Base-by-base conservation (phyloP, 2,329 filamentous ascomycete genomes). In the Fusarium avenaceum region DNA sequence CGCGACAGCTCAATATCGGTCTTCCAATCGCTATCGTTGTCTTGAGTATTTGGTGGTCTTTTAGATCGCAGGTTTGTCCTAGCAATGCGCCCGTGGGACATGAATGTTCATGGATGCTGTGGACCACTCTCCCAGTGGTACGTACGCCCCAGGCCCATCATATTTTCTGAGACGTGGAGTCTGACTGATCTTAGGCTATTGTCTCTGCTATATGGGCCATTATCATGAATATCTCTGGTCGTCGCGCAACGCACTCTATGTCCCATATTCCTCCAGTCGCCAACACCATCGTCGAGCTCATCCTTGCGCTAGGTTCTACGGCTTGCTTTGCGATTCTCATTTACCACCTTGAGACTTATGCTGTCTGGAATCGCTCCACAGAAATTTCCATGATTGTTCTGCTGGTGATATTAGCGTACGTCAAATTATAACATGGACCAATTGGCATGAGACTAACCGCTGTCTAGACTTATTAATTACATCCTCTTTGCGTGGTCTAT, bases 11-110 rank as follows among this genome's bases (percentile, higher is more conserved):
- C 38, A 53, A 65, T 13, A 57, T 75, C 54, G 53, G 75, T 17
- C 61, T 73, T 14, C 57, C 76, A 3, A 80, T 78, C 8, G 57
- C 79, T 14, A 79, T 80, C 28, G 77, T 85, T 47, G 56, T 79
- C 28, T 69, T 84, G 17, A 74, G 84, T 13, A 65, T 89, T 11
- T 84, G 73, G 73, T 75, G 73, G 73, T 73, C 71, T 47, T 44
- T 71, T 13, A 51, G 62, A 13, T 58, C 66, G 4, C 58, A 63
- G n/a, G 50, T 65, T 13, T 75, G 73, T 47, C 69, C 72, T 0
- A 47, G 26, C 14, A 48, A 62, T 52, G 69, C 57, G 4, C 35
- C 32, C 7, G 53, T 63, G 7, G 59, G 54, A 9, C 53, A 67
- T n/a, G 24, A 48, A 4, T 75, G 73, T 49, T 73, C 67, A 4